Base-by-base conservation (phyloP, 148 eudicot genomes). In the Persicaria maculosa region DNA sequence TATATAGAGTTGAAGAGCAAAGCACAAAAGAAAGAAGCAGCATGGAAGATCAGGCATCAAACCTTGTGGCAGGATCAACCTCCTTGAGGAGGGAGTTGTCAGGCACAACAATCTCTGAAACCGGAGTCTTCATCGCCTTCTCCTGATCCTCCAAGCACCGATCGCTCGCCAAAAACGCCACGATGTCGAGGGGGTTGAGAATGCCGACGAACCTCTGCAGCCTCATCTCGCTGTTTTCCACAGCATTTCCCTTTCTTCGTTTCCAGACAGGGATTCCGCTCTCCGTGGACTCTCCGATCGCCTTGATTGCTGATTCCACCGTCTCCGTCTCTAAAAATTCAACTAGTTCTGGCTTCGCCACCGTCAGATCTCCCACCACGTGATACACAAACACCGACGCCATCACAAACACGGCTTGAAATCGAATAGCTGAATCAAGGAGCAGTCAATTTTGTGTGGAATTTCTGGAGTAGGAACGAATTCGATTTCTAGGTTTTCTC, bases 41-140 rank as follows among this genome's bases (percentile, higher is more conserved):
- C 25, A 7, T 48, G 57, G 57, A 53, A 57, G 62, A 62, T 62
- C 6, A 62, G 14, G 68, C 16, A 36, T 64, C 84, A 17, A 83
- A 94, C 98, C 98, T 90, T 52, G 98, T 94, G 11, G 88, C 98
- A 80, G 98, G 97, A 91, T 91, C 97, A 47, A 92, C 96, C 78
- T 86, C 89, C 81, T 81, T 94, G 57, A 94, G 91, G 22, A 90
- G 81, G 14, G 96, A 86, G 77, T 79, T 83, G 47, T 91, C 78
- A 25, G 84, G 89, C 67, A 86, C 79, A 79, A 94, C 81, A 68
- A 92, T 86, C 54, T 90, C 84, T 8, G 98, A 90, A 79, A 94
- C 98, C 0, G 92, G 96, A 46, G 97, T 92, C 25, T 81, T 91
- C 88, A 94, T 72, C 43, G 97, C 98, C 74, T 87, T 94, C 31